Base-by-base conservation (phyloP, 202 grass and related monocot genomes). In the Panicum hallii region DNA sequence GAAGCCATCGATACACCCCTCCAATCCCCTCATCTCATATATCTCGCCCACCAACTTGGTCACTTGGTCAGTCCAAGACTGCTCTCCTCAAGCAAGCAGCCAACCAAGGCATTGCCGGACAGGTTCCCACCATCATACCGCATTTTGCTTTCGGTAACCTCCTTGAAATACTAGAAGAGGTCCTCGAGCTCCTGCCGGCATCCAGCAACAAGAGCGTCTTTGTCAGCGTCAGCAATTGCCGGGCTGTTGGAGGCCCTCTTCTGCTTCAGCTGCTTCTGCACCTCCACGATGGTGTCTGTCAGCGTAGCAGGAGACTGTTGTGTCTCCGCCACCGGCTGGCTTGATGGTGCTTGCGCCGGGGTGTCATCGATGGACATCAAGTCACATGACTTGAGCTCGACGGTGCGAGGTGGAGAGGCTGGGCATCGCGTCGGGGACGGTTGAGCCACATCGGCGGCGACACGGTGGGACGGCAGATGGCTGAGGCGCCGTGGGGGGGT, bases 61-160 rank as follows among this genome's bases (percentile, higher is more conserved):
- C n/a, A 78, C 64, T 82, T 95, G 42, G 91, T 88, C 41, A 99
- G 88, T 8, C 93, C 89, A 80, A 92, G 89, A 50, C 28, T 79
- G 74, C 88, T 99, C 88, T 95, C 96, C 79, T 99, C 96, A 71
- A 99, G 80, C 72, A 95, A 92, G 30, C 64, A 90, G 11, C 93
- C 93, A 61, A 95, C 77, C 70, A 89, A 56, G 4, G 63, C 81
- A 22, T 99, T 99, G 48, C 55, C 83, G 0, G 75, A 84, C 76
- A 87, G 63, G 3, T 85, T 88, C 0, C 70, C 80, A 19, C 82
- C 85, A 13, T 93, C 88, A 11, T 80, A 32, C 79, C 76, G 82
- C 67, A 86, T 62, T 17, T 6, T 84, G 78, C 80, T 86, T 3
- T 88, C 84, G 1, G 88, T 94, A 74, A 99, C 80, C 82, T 94